These are phyloP conservation scores for Stagonosporopsis vannaccii DNA, from an alignment of 2,329 filamentous ascomycete genomes.

Conservation along the genomic window DNA sequence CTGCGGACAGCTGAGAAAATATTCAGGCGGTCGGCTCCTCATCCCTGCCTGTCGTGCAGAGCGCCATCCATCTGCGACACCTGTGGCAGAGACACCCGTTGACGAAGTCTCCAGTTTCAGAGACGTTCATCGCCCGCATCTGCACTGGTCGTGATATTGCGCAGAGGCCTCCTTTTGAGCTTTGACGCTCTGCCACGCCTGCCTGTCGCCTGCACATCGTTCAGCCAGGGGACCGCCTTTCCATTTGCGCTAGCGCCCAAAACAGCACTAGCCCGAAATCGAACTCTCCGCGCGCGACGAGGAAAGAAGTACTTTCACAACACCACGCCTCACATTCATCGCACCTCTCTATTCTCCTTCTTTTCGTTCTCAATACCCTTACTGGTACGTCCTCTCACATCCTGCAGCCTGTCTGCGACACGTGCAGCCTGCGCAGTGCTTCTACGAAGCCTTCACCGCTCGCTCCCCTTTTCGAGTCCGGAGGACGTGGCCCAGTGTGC, in stretches of 20 bases:
- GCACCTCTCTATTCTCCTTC: slow-evolving; percentile 40
- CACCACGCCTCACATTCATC: slow-evolving; percentile 40
- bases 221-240: slow-evolving; percentile 14
- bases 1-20: slow-evolving; percentile 19
- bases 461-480: slow-evolving; percentile 45
- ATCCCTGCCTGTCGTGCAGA: slow-evolving; percentile 14
- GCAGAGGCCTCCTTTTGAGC: slow-evolving; percentile 18
- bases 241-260: slow-evolving; percentile 14
- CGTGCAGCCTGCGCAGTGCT: slow-evolving; percentile 31
- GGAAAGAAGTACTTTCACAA: slow-evolving; percentile 48
- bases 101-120: slow-evolving; percentile 17
- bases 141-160: slow-evolving; percentile 19
- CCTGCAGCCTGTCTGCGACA: slow-evolving; percentile 20
- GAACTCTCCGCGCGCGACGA: slow-evolving; percentile 46
- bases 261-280: slow-evolving; percentile 23
- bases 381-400: slow-evolving; percentile 42
- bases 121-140: slow-evolving; percentile 10
- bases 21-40: slow-evolving; percentile 16
- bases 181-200: slow-evolving; percentile 17
- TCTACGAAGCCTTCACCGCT: slow-evolving; percentile 38
- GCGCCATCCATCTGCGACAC: slow-evolving; percentile 8
- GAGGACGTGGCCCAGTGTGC: slow-evolving; percentile 40
- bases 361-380: slow-evolving; percentile 28
- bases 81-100: slow-evolving; percentile 12
- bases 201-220: slow-evolving; percentile 19